These are phyloP conservation scores for Candida pseudocylindracea DNA, from an alignment of 1,139 yeast species.

Conservation along the genomic window DNA sequence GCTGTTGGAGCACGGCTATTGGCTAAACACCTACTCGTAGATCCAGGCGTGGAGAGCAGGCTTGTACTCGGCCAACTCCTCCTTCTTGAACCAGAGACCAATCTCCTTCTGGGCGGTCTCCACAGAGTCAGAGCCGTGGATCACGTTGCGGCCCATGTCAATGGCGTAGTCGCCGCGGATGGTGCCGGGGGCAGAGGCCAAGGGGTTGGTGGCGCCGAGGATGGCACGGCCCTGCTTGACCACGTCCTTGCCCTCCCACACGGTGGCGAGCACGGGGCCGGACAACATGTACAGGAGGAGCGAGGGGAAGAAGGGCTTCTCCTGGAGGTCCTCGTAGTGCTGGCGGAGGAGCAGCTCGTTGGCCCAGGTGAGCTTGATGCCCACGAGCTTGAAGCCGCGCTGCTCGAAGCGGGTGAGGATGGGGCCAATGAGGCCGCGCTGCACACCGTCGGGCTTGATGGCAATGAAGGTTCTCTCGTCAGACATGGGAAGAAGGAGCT, in stretches of 20 bases:
- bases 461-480: slow-evolving; percentile 94
- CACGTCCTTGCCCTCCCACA: slow-evolving; percentile 99
- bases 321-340: slow-evolving; percentile 90
- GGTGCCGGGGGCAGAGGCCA: slow-evolving; percentile 95
- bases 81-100: slow-evolving; percentile 93
- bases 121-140: slow-evolving; percentile 99
- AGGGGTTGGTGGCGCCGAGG: slow-evolving; percentile 99
- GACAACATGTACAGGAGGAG: slow-evolving; percentile 91
- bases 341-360: slow-evolving; percentile 71
- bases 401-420: slow-evolving; percentile 88
- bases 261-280: slow-evolving; percentile 98
- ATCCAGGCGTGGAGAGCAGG: slow-evolving; percentile 72
- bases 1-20: not conserved
- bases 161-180: slow-evolving; percentile 95
- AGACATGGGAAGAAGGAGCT: too few species aligned
- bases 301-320: slow-evolving; percentile 95
- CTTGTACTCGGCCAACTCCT: slow-evolving; percentile 83
- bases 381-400: slow-evolving; percentile 96
- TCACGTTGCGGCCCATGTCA: slow-evolving; percentile 98
- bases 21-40: slow-evolving; percentile 43
- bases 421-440: slow-evolving; percentile 86
- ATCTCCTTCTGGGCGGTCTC: slow-evolving; percentile 96
- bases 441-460: slow-evolving; percentile 99
- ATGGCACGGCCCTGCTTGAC: slow-evolving; percentile 97
- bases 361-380: slow-evolving; percentile 79